A percentile compares a stretch with the other conserved stretches of the same genome.
Evolutionary conservation across 2,329 filamentous ascomycete genomes (phyloP).

Genomic region (Orbilia oligospora): DNA sequence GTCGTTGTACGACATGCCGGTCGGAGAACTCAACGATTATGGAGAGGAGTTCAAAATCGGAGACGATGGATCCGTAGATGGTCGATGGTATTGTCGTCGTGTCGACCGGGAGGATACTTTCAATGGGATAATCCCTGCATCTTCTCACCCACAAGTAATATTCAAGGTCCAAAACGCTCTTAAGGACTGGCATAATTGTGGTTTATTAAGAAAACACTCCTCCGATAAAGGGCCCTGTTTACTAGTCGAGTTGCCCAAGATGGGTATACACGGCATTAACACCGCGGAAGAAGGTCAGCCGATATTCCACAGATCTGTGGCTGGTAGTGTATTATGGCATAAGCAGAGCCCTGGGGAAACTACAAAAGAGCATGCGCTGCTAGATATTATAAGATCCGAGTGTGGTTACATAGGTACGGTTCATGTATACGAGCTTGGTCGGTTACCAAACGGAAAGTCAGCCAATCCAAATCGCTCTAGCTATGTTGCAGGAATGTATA

Average conservation of each 20-base stretch:
- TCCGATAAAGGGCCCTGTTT: conserved; percentile 26
- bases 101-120: conserved; percentile 15
- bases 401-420: conserved; percentile 37
- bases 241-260: neutral
- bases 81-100: conserved; percentile 19
- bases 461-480: conserved; percentile 11
- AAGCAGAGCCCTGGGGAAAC: neutral
- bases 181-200: conserved; percentile 30
- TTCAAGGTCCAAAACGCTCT: conserved; percentile 30
- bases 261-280: neutral
- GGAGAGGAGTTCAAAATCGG: conserved; percentile 6
- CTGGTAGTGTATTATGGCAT: neutral
- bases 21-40: neutral
- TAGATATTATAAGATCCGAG: neutral
- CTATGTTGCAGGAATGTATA: conserved; percentile 22
- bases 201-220: conserved; percentile 21
- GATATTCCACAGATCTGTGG: neutral
- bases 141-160: conserved; percentile 23
- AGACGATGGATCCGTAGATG: conserved; percentile 3
- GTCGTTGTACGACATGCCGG: conserved; percentile 30
- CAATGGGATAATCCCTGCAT: conserved; percentile 35
- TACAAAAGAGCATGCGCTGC: neutral
- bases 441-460: conserved; percentile 9
- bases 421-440: conserved; percentile 19
- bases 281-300: neutral